phyloP scores from a whole-genome alignment of 805 yeast genomes.

The Sugiyamaella americana region DNA sequence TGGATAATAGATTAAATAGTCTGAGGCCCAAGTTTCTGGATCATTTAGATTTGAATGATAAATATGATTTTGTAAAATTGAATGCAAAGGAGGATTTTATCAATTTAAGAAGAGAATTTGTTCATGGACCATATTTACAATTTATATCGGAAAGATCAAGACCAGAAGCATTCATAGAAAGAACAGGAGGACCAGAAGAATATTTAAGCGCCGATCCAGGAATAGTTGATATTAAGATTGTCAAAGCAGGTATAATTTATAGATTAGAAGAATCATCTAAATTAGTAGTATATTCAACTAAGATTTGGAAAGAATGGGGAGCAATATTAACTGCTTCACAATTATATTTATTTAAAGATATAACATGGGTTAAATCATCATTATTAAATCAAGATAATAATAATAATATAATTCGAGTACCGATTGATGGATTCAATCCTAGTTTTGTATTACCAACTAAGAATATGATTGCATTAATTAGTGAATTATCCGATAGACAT shows the following conservation, averaged over 20 bases:
- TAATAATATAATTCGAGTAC: constrained; percentile 26
- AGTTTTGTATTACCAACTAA: constrained; percentile 34
- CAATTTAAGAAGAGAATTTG: constrained; percentile 25
- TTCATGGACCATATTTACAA: constrained; percentile 31
- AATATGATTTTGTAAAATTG: constrained; percentile 24
- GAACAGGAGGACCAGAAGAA: constrained; percentile 22
- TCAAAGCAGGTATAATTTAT: constrained; percentile 35
- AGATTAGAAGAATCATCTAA: constrained; percentile 30
- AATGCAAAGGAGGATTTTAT: constrained; percentile 23
- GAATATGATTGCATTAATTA: constrained; percentile 38
- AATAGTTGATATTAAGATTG: constrained; percentile 33
- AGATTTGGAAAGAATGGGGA: constrained; percentile 38
- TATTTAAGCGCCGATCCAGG: constrained; percentile 29
- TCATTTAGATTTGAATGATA: constrained; percentile 25
- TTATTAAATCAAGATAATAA: constrained; percentile 6
- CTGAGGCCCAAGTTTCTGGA: constrained; percentile 31
- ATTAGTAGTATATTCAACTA: constrained; percentile 27
- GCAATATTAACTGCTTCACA: constrained; percentile 37
- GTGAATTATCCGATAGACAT: constrained; percentile 13
- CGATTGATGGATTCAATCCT: constrained; percentile 34
- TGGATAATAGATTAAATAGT: constrained; percentile 31
- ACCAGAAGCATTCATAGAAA: constrained; percentile 30
- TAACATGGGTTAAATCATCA: constrained; percentile 30
- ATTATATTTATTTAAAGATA: constrained; percentile 37
- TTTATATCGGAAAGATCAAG: constrained; percentile 34